These are phyloP conservation scores for Phanerochaete sordida DNA, from an alignment of 768 basidiomycete species.

Conservation along the genomic window DNA sequence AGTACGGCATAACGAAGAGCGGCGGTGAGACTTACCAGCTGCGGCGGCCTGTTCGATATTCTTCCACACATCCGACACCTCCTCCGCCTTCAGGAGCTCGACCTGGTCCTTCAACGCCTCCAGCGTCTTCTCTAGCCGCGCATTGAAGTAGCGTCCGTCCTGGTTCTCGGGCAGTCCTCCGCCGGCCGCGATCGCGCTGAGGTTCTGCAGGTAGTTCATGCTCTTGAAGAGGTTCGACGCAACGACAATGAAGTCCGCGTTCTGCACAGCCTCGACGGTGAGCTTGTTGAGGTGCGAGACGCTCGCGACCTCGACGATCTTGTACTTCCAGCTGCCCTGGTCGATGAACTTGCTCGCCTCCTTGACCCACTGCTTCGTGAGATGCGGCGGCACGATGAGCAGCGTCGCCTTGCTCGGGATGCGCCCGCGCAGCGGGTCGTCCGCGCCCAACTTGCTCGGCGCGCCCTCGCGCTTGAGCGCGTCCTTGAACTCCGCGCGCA, in stretches of 20 bases:
- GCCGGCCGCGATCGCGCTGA: slow-evolving; percentile 65
- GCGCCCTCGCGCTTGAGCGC: slow-evolving; percentile 33
- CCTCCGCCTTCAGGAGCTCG: slow-evolving; percentile 57
- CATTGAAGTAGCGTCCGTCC: slow-evolving; percentile 87
- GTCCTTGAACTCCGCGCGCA: slow-evolving; percentile 51
- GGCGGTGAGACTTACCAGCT: slow-evolving; percentile 43
- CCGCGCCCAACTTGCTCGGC: not conserved
- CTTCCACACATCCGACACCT: slow-evolving; percentile 47
- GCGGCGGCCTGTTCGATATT: slow-evolving; percentile 59
- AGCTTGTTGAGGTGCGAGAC: slow-evolving; percentile 67
- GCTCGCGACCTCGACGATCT: slow-evolving; percentile 62
- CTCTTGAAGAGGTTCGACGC: slow-evolving; percentile 87
- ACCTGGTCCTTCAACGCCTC: slow-evolving; percentile 61
- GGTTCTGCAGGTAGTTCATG: slow-evolving; percentile 68
- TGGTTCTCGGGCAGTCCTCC: slow-evolving; percentile 62
- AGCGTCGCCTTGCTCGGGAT: slow-evolving; percentile 80
- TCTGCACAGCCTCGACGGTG: slow-evolving; percentile 68
- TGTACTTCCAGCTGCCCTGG: slow-evolving; percentile 47
- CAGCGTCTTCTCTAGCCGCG: slow-evolving; percentile 65
- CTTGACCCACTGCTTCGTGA: slow-evolving; percentile 85
- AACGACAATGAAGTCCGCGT: slow-evolving; percentile 84
- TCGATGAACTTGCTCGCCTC: slow-evolving; percentile 74
- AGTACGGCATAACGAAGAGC: not conserved
- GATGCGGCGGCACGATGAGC: slow-evolving; percentile 84
- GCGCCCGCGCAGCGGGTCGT: slow-evolving; percentile 44